Evolutionary conservation across 163 green algal species (phyloP), one percentile per base, ranked within the genome.

Genomic region (Scenedesmus sp.): DNA sequence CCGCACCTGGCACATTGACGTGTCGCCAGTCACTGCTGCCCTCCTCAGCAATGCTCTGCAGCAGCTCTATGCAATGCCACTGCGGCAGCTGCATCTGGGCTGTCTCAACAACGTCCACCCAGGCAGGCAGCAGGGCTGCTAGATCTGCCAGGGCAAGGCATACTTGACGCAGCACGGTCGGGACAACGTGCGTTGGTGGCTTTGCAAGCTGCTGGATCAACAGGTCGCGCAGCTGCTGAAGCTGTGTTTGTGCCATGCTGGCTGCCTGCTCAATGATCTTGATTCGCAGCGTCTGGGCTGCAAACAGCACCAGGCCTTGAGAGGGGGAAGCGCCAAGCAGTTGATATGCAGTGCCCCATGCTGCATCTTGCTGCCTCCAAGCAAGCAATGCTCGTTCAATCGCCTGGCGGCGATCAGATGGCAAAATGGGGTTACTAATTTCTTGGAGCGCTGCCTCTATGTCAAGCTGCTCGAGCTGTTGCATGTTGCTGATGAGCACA

Each of bases 1-100:
- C 30, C 30, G n/a, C 43, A 89, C 85, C 85, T 90, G 85, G 85
- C 40, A 90, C 20, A 2, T 33, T n/a, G 61, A 90, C 68, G 26
- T 87, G 78, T 30, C 87, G 78, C 78, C 78, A 91, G 35, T 91
- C 87, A n/a, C 87, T 91, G 53, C 46, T 59, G 81, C 78, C 87
- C 46, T 91, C 87, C 42, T 91, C 87, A 44, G 87, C 87, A 30
- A 91, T 37, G 6, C 26, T 30, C 26, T 81, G 53, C 53, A 91
- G 59, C 78, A 86, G 59, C 59, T 83, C 42, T 10, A 91, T 33
- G 53, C 42, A 44, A 65, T 87, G 35, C 51, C 6, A n/a, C 37
- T 16, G 13, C 51, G 87, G 87, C 53, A 91, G 78, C 26, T 68
- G 35, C 20, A 24, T 56, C 37, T 24, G 20, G 3, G 18, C 26